Evolutionary conservation across 2,329 filamentous ascomycete species (phyloP), one percentile per base, ranked within the genome.

Genomic region (Didymella lethalis): DNA sequence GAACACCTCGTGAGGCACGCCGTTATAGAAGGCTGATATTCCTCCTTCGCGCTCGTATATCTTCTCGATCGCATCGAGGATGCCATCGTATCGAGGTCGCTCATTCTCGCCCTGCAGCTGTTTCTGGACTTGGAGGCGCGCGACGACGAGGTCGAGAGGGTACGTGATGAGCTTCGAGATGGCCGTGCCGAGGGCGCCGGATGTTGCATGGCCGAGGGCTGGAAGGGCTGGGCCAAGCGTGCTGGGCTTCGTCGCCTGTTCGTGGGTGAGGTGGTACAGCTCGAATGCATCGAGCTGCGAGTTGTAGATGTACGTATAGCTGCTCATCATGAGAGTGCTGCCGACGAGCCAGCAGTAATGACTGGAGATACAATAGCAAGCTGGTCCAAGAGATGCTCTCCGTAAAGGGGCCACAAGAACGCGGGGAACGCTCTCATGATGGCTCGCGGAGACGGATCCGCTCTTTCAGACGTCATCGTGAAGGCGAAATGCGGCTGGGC

Each of bases 111-210:
- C 72, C 12, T 79, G 80, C 16, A 87, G 77, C 66, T 85, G 86
- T 40, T 84, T 84, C 78, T 95, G 91, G 3, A 92, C 90, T 77
- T 96, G 92, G 46, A 96, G 84, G 28, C 92, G 86, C 26, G 92
- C 93, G 54, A 92, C 89, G 62, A 95, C 86, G 43, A 96, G 85
- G 69, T 92, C 90, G 57, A 96, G 84, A 1, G 93, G 93, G 73
- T 96, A 96, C 6, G 91, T 88, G 54, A 88, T 78, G 46, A 92
- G 83, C 67, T 93, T 94, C 11, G 92, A 91, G 59, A 94, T 84
- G 16, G 91, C 90, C 0, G 91, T 90, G 34, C 92, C 92, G 0
- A 88, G 81, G 5, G 91, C 90, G 50, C 93, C 93, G 4, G 92
- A 92, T 31, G 91, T 77, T 53, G 91, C 93, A 80, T 96, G 92